phyloP scores from a whole-genome alignment of 2,329 filamentous ascomycete genomes.

The Aaosphaeria pasadenensis region DNA sequence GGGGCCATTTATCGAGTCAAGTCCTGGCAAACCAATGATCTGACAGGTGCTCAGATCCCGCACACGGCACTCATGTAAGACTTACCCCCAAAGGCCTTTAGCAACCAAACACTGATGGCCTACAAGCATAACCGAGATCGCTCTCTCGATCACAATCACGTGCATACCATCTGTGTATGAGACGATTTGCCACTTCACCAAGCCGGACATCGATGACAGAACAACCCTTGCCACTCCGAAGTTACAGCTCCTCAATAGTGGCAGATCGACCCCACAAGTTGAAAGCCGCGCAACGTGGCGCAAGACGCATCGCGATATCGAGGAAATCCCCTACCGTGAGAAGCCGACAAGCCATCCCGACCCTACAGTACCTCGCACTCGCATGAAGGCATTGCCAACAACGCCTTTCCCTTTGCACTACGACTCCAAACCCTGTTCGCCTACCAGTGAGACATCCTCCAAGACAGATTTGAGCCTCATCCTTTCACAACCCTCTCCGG shows the following conservation, averaged over 20 bases:
- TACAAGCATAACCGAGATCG: conserved; percentile 14
- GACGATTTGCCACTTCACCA: conserved; percentile 12
- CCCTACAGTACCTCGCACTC: conserved; percentile 5
- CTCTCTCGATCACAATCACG: conserved; percentile 14
- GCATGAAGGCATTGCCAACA: conserved; percentile 17
- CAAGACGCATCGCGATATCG: conserved; percentile 17
- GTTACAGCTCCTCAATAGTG: conserved; percentile 5
- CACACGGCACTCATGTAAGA: conserved; percentile 4
- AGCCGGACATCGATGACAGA: conserved; percentile 14
- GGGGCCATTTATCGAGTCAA: conserved; percentile 13
- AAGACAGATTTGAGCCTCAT: no score
- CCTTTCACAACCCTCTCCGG: no score
- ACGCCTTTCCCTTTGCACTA: conserved; percentile 14
- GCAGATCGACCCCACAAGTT: conserved; percentile 3
- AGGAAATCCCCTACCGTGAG: conserved; percentile 15
- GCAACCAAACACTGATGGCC: no score
- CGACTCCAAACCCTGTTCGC: conserved; percentile 1
- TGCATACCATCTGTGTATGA: conserved; percentile 15
- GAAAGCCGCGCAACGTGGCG: conserved; percentile 12
- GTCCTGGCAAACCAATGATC: conserved; percentile 10
- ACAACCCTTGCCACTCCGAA: conserved; percentile 13
- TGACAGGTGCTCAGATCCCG: conserved; percentile 14
- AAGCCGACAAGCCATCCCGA: conserved; percentile 6
- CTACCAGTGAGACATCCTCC: neutral
- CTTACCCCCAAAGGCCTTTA: no score